Percentiles rank a stretch among this genome's conserved stretches.
Evolutionary conservation across 2,329 filamentous ascomycete genomes (phyloP).

Genomic region (Epichloe typhina): DNA sequence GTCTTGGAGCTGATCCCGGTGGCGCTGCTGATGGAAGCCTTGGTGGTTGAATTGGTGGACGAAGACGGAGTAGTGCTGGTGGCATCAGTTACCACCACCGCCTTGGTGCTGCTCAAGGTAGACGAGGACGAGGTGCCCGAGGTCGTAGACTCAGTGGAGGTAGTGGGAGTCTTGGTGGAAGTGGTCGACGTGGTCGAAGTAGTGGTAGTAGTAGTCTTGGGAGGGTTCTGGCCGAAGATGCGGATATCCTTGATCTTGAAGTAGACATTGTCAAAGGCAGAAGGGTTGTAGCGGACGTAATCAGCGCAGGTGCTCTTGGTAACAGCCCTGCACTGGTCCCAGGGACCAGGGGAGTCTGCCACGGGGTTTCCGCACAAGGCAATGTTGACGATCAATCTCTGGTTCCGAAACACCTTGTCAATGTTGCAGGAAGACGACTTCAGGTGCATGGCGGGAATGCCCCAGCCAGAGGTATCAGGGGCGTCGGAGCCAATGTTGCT

Average conservation of each 20-base stretch:
- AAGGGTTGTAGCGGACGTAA: conserved; percentile 25
- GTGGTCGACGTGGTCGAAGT: conserved; percentile 3
- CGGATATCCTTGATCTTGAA: conserved; percentile 34
- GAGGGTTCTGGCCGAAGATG: conserved; percentile 12
- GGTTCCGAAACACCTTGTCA: conserved; percentile 44
- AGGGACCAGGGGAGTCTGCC: conserved; percentile 13
- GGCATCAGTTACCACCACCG: background rate
- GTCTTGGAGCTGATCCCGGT: too few species aligned
- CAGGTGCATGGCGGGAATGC: conserved; percentile 47
- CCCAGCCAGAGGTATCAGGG: conserved; percentile 54
- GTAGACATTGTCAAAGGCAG: conserved; percentile 23
- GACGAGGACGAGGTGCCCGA: background rate
- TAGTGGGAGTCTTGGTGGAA: too few species aligned
- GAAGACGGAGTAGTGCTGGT: background rate
- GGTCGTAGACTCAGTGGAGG: background rate
- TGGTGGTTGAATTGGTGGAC: background rate
- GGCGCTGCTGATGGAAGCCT: background rate
- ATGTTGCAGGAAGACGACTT: conserved; percentile 49
- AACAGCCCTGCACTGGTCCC: conserved; percentile 12
- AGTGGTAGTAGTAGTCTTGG: conserved; percentile 2
- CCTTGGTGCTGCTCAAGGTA: background rate
- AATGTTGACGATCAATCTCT: conserved; percentile 64
- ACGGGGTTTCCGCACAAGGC: conserved; percentile 60
- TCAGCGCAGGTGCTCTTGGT: conserved; percentile 18
- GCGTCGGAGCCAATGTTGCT: conserved; percentile 21